phyloP scores from a whole-genome alignment of 768 basidiomycete genomes.

The Serendipita vermifera region DNA sequence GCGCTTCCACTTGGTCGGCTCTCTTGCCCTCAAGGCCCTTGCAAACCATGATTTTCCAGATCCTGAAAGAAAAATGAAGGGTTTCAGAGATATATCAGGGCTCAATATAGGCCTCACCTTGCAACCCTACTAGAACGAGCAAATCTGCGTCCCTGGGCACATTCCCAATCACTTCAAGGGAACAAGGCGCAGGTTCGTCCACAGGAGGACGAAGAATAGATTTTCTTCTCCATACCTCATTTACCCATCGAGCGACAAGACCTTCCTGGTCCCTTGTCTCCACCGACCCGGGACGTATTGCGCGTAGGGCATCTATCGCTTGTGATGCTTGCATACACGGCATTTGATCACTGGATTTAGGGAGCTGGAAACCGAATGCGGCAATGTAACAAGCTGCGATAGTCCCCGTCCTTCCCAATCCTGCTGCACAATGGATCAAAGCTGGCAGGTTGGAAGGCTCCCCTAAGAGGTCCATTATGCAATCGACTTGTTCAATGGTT shows the following conservation, averaged over 20 bases:
- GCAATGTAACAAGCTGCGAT: slow-evolving; percentile 48
- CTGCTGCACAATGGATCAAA: slow-evolving; percentile 49
- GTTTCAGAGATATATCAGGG: not conserved
- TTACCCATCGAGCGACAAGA: slow-evolving; percentile 46
- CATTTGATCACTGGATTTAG: slow-evolving; percentile 29
- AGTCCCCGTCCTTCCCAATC: slow-evolving; percentile 50
- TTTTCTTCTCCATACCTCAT: slow-evolving; percentile 45
- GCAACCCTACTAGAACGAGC: slow-evolving; percentile 38
- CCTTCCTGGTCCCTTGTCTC: slow-evolving; percentile 44
- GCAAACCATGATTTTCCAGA: slow-evolving; percentile 49
- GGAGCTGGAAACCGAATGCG: slow-evolving; percentile 40
- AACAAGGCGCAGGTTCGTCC: slow-evolving; percentile 37
- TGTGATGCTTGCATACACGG: slow-evolving; percentile 38
- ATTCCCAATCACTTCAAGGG: slow-evolving; percentile 33
- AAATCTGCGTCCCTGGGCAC: slow-evolving; percentile 30
- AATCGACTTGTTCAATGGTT: slow-evolving; percentile 47
- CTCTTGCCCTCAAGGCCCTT: slow-evolving; percentile 33
- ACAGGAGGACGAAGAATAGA: slow-evolving; percentile 37
- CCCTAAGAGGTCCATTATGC: slow-evolving; percentile 35
- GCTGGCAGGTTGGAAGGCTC: slow-evolving; percentile 36
- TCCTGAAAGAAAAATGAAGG: slow-evolving; percentile 32
- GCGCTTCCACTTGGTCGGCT: slow-evolving; percentile 31
- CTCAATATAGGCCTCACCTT: too few relatives aligned
- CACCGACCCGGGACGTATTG: slow-evolving; percentile 42
- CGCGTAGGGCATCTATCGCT: slow-evolving; percentile 36